These are phyloP conservation scores for Edhazardia aedis DNA, from an alignment of 371 early-diverging fungal genomes.

Conservation along the genomic window DNA sequence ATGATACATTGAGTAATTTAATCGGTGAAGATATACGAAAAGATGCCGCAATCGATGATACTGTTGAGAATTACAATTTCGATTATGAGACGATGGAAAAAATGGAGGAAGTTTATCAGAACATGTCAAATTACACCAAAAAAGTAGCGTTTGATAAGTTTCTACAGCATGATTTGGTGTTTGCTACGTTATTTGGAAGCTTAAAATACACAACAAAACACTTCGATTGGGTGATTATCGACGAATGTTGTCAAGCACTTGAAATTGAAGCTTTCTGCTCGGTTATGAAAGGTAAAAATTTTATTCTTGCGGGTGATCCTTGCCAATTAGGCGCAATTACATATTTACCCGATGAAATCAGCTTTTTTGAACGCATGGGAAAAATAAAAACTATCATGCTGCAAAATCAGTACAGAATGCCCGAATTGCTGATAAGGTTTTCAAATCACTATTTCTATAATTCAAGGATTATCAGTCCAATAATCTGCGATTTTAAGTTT, in stretches of 20 bases:
- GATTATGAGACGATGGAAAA: too few relatives aligned
- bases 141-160: too few relatives aligned
- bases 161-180: too few relatives aligned
- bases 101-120: too few relatives aligned
- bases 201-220: conserved; percentile 49
- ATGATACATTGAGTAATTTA: too few relatives aligned
- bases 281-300: conserved; percentile 54
- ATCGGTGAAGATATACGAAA: too few relatives aligned
- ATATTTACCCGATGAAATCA: conserved; percentile 79
- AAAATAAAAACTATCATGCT: conserved; percentile 64
- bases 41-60: too few relatives aligned
- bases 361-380: conserved; percentile 79
- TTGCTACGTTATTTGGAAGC: conserved; percentile 38
- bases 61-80: too few relatives aligned
- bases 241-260: conserved; percentile 87
- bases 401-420: conserved; percentile 92
- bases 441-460: conserved; percentile 85
- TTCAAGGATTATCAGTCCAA: conserved; percentile 66
- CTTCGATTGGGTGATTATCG: conserved; percentile 87
- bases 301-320: conserved; percentile 87
- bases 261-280: conserved; percentile 74
- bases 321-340: conserved; percentile 68
- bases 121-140: too few relatives aligned
- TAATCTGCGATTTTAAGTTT: background rate
- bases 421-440: conserved; percentile 79